Evolutionary conservation across 352 stramenopile genomes (phyloP).

Genomic region (Globisporangium megalacanthum): DNA sequence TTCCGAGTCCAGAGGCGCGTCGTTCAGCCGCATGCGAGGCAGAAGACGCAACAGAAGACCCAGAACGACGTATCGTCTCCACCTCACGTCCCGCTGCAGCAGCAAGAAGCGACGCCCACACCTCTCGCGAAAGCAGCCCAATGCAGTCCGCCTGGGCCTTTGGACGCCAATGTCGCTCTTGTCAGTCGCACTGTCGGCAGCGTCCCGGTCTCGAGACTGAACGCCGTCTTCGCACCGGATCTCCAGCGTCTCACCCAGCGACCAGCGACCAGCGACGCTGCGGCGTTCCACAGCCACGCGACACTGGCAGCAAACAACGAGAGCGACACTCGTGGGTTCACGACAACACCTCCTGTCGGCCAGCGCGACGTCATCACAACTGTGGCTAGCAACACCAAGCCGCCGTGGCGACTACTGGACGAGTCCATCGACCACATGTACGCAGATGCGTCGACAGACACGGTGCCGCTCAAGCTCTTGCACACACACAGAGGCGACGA

Average conservation of each 20-base stretch:
- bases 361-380: neutral
- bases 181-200: too few relatives aligned
- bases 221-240: neutral
- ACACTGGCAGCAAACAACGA: neutral
- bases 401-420: slow-evolving; percentile 31
- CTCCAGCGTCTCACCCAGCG: slow-evolving; percentile 6
- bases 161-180: too few relatives aligned
- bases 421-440: slow-evolving; percentile 59
- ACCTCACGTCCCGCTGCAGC: neutral
- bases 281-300: slow-evolving; percentile 6
- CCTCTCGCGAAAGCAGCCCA: too few relatives aligned
- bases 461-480: slow-evolving; percentile 38
- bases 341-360: too few relatives aligned
- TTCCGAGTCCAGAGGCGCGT: slow-evolving; percentile 13
- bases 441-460: slow-evolving; percentile 42
- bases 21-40: neutral
- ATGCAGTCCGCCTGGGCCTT: too few relatives aligned
- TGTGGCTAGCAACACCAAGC: neutral
- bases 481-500: slow-evolving; percentile 17
- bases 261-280: neutral
- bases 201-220: too few relatives aligned
- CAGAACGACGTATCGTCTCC: too few relatives aligned
- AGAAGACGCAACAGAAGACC: neutral
- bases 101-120: neutral
- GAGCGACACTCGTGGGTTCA: too few relatives aligned